These are phyloP conservation scores for Phycomyces blakesleeanus DNA, from an alignment of 192 early-diverging fungal species.

Conservation along the genomic window DNA sequence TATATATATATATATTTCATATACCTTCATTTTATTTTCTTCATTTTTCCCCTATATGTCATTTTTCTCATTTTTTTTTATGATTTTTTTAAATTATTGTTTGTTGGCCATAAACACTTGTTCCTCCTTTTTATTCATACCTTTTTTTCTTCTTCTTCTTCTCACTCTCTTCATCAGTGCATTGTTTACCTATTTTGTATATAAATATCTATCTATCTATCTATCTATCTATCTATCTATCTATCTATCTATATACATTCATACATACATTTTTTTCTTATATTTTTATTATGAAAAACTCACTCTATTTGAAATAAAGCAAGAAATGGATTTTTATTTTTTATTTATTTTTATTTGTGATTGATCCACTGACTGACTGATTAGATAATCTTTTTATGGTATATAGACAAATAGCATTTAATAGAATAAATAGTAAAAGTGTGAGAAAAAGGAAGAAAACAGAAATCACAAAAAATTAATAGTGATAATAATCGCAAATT, in stretches of 20 bases:
- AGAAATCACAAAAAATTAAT: neutral
- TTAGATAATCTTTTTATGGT: no score
- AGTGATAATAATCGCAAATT: no score
- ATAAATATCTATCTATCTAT: no score
- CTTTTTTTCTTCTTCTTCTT: neutral
- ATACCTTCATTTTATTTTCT: neutral
- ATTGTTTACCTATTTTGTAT: neutral
- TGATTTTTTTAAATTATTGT: neutral
- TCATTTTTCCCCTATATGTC: neutral
- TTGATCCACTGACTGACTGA: no score
- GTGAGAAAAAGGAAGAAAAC: neutral
- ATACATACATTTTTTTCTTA: no score
- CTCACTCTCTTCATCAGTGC: neutral
- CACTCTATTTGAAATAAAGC: neutral
- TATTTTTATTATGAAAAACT: neutral
- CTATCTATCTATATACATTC: no score
- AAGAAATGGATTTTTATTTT: conserved; percentile 3
- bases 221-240: no score
- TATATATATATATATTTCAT: no score
- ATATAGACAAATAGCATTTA: no score
- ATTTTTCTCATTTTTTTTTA: neutral
- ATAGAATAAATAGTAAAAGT: neutral
- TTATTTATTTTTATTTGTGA: neutral
- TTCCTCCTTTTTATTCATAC: neutral
- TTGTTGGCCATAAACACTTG: no score